Evolutionary conservation across 306 rosid species (phyloP).

Genomic region (Fragaria nilgerrensis): DNA sequence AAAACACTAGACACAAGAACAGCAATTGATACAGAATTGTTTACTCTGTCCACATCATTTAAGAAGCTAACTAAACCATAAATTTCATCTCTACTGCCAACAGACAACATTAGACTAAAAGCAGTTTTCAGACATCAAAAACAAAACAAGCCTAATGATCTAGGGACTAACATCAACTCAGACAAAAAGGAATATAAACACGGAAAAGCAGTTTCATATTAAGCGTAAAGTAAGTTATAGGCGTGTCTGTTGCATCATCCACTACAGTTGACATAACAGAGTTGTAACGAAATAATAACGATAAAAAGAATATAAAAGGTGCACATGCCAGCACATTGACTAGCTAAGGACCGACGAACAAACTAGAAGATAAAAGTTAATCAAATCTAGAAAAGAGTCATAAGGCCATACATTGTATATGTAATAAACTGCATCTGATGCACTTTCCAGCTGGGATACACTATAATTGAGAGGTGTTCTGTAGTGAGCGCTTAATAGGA

Average conservation of each 20-base stretch:
- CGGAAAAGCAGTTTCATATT: neutral
- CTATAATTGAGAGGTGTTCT: constrained; percentile 82
- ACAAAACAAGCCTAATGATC: neutral
- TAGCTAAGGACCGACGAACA: neutral
- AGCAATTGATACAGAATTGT: neutral
- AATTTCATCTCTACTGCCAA: no score
- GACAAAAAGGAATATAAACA: neutral
- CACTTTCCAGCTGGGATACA: constrained; percentile 64
- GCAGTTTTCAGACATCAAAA: neutral
- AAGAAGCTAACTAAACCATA: no score
- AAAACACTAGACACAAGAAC: neutral
- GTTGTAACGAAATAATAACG: neutral
- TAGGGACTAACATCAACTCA: neutral
- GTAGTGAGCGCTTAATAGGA: constrained; percentile 80
- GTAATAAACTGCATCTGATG: constrained; percentile 86
- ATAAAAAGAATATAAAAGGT: neutral
- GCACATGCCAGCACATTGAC: neutral
- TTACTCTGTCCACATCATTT: neutral
- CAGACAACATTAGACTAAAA: neutral
- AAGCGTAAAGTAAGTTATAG: neutral
- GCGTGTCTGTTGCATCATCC: neutral
- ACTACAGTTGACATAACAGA: neutral
- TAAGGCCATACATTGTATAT: constrained; percentile 63
- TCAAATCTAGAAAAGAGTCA: constrained; percentile 3
- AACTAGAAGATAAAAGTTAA: neutral